Percentiles rank a stretch among this genome's conserved stretches.
phyloP scores from a whole-genome alignment of 2,329 filamentous ascomycete species.

The Tricladium varicosporioides region DNA sequence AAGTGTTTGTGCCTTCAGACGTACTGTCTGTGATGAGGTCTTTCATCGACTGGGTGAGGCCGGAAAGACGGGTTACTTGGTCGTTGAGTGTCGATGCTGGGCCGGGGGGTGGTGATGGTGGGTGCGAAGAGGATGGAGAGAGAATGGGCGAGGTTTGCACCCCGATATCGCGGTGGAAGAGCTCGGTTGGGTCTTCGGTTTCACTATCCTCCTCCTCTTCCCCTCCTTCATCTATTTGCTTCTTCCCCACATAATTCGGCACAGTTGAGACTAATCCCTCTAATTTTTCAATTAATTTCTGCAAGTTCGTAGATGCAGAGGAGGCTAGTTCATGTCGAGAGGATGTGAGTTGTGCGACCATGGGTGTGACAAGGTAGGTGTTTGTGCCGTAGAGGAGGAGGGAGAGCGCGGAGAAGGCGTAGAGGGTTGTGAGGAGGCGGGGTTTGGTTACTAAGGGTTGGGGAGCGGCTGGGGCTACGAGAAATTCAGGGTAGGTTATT shows the following conservation, averaged over 20 bases:
- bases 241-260: conserved; percentile 38
- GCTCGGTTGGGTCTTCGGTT: conserved; percentile 66
- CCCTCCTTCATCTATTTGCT: conserved; percentile 29
- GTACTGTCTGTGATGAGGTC: conserved; percentile 45
- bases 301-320: conserved; percentile 47
- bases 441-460: conserved; percentile 62
- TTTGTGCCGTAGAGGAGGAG: conserved; percentile 68
- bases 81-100: not conserved
- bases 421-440: conserved; percentile 57
- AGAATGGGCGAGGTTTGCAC: conserved; percentile 67
- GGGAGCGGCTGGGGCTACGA: conserved; percentile 53
- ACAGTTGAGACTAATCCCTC: conserved; percentile 60
- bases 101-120: conserved; percentile 26
- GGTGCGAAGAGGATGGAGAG: conserved; percentile 36
- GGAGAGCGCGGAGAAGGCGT: conserved; percentile 56
- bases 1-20: conserved; percentile 20
- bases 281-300: conserved; percentile 49
- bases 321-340: conserved; percentile 51
- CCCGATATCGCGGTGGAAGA: conserved; percentile 78
- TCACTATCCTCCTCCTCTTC: conserved; percentile 42
- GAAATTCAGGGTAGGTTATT: conserved; percentile 69
- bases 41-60: conserved; percentile 49
- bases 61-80: conserved; percentile 39
- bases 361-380: conserved; percentile 64
- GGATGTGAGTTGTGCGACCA: conserved; percentile 49